Evolutionary conservation across 2,329 filamentous ascomycete species (phyloP).

Genomic region (Colletotrichum melonis): DNA sequence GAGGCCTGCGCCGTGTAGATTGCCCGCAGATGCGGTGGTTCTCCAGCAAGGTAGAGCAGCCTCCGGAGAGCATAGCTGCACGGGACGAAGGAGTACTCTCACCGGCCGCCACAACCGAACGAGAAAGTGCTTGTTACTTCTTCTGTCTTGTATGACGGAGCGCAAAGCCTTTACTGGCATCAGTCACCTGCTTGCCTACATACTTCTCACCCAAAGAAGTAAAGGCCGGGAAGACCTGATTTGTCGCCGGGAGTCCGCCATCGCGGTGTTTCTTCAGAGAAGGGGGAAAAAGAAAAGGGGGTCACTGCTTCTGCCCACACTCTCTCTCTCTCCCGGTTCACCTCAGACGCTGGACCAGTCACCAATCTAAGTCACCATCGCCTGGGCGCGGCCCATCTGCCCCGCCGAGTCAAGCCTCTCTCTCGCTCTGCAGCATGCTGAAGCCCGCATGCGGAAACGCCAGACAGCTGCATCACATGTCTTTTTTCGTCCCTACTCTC

Average conservation of each 20-base stretch:
- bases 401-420: conserved; percentile 23
- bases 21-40: neutral
- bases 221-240: neutral
- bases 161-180: neutral
- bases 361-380: neutral
- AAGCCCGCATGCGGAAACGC: conserved; percentile 31
- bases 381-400: conserved; percentile 29
- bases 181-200: no score
- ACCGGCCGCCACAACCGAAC: neutral
- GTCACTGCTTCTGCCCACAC: neutral
- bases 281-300: neutral
- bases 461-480: conserved; percentile 31
- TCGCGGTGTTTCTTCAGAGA: neutral
- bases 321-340: no score
- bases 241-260: neutral
- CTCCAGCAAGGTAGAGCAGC: neutral
- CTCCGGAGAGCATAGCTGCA: neutral
- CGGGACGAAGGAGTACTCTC: neutral
- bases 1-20: neutral
- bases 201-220: neutral
- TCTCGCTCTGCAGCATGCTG: neutral
- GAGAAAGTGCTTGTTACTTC: neutral
- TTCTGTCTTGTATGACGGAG: neutral
- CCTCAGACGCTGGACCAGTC: neutral
- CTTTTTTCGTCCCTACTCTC: conserved; percentile 10